Evolutionary conservation across 495 filamentous ascomycete species (phyloP), one percentile per base, ranked within the genome.

Genomic region (Aspergillus ostianus): DNA sequence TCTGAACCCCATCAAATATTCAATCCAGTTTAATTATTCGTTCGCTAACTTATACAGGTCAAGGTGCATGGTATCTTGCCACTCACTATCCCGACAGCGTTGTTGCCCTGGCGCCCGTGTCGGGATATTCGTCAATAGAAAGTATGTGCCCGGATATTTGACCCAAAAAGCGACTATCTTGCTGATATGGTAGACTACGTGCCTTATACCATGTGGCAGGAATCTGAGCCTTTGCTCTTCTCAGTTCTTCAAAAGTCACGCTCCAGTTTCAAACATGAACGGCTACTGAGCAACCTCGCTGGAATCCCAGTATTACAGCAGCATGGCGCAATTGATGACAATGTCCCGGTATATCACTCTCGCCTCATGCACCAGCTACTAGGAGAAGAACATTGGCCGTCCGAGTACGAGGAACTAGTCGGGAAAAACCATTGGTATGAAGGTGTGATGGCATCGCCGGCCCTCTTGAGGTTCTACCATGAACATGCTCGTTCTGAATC

Each of bases 41-140:
- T 21, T 9, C 30, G 30, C 62, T 64, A 58, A 65, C 12, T 46
- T 52, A 29, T 55, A 41, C 29, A 76, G 76, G 80, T 6, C 84
- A 86, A 70, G 84, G 84, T 4, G 71, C 76, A 20, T 86, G 84
- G 84, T 83, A 83, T 67, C 68, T 74, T 13, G 66, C 84, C 47
- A 84, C 84, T 3, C 84, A 86, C 71, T 70, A 76, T 51, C 85
- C 80, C 20, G 83, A 86, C 59, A 84, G 79, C 32, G 68, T 86
- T 56, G 67, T 86, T 53, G 84, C 82, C 13, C 82, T 79, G 51
- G 78, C 81, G 44, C 79, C 84, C 47, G 63, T 85, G 18, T 85
- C 84, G 0, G 84, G 79, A 12, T 86, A 86, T 66, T 76, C 79
- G 13, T 86, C 82, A 0, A 85, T 87, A 53, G 80, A 83, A 69